These are phyloP conservation scores for Eimeria praecox DNA, from an alignment of 169 alveolate genomes.

Conservation along the genomic window DNA sequence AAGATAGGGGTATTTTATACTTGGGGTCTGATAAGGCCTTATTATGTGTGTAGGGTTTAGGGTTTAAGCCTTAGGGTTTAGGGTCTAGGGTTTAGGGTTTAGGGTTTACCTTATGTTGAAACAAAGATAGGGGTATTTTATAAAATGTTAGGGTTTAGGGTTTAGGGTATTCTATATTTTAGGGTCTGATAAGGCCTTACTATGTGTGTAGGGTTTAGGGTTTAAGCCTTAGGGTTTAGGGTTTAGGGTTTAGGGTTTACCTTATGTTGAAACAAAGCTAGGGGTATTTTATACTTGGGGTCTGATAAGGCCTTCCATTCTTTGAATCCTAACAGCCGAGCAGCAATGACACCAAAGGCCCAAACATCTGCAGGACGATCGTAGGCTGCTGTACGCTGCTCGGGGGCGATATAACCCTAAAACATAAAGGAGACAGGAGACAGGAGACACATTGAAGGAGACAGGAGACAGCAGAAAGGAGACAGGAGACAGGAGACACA, in stretches of 20 bases:
- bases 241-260: no score
- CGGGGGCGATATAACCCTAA: conserved; percentile 83
- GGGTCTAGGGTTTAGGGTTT: conserved; percentile 44
- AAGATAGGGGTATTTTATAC: no score
- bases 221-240: no score
- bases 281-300: conserved; percentile 1
- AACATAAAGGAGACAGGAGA: not conserved
- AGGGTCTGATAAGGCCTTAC: no score
- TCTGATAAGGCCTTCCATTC: conserved; percentile 65
- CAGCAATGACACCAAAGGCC: conserved; percentile 82
- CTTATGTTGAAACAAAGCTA: not conserved
- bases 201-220: no score
- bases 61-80: not conserved
- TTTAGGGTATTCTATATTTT: no score
- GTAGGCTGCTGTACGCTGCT: conserved; percentile 80
- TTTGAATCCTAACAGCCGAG: conserved; percentile 69
- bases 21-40: no score
- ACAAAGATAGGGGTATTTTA: not conserved
- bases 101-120: conserved; percentile 43
- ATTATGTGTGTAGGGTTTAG: not conserved
- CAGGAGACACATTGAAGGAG: not conserved
- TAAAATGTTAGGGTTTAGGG: no score
- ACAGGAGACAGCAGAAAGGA: not conserved
- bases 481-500: not conserved
- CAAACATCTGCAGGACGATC: conserved; percentile 84